Base-by-base conservation (phyloP, 345 rosid species). In the Bruguiera sexangula region DNA sequence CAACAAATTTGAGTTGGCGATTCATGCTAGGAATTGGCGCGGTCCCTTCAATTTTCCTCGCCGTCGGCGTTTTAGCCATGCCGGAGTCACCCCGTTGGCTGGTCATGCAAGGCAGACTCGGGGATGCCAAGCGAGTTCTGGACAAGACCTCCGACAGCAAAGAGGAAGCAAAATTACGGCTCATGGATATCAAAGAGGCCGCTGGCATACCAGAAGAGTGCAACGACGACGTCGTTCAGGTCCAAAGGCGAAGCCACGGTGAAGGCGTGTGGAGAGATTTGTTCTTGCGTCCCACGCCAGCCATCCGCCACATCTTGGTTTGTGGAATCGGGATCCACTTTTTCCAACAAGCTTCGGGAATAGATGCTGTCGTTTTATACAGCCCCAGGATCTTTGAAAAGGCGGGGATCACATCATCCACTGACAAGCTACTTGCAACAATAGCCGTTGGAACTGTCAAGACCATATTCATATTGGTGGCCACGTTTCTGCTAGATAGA, bases 11-110 rank as follows among this genome's bases (percentile, higher is more conserved):
- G 1, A 90, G 90, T 6, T 95, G 99, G 98, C 82, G 99, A 54
- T 32, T 88, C 65, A 95, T 95, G 99, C 90, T 95, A 19, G 98
- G 98, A 18, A 2, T 86, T 50, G 92, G 96, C 0, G 89, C 86
- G 21, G 0, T 95, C 20, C 97, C 98, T 4, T 87, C 99, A 0
- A 85, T 92, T 3, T 2, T 90, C 5, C 78, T 95, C 37, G 89
- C 82, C 0, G 0, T 82, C 22, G 89, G 80, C 2, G 96, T 92
- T 63, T 57, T 95, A 0, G 83, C 75, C 29, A 95, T 95, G 99
- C 99, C 98, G 8, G 98, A 95, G 73, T 95, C 99, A 2, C 98
- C 99, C 1, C 87, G 99, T 51, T 95, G 99, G 99, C 83, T 95
- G 13, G 89, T 95, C 50, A 81, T 95, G 86, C 98, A 92, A 69